phyloP scores from a whole-genome alignment of 1,284 basidiomycete species.

The Ceratobasidium sp. region DNA sequence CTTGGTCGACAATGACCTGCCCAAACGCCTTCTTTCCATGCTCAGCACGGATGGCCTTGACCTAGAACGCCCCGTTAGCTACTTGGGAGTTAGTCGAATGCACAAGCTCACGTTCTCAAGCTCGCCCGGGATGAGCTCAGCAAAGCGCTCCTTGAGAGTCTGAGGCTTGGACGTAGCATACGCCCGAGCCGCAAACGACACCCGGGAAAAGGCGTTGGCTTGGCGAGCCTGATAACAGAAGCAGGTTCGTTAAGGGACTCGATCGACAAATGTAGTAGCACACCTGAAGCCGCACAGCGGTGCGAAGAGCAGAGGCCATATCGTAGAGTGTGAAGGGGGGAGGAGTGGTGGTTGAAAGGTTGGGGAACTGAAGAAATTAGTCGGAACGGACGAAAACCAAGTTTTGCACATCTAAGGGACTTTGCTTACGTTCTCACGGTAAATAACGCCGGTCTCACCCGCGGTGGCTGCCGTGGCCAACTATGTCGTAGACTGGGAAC shows the following conservation, averaged over 20 bases:
- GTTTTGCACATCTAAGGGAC: constrained; percentile 47
- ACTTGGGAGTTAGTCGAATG: not conserved
- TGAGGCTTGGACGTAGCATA: constrained; percentile 71
- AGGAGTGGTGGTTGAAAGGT: constrained; percentile 31
- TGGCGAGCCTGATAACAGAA: constrained; percentile 27
- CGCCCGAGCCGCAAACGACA: constrained; percentile 52
- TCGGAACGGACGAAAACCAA: constrained; percentile 32
- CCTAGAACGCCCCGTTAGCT: constrained; percentile 58
- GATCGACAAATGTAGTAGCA: constrained; percentile 7
- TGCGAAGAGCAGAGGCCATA: constrained; percentile 48
- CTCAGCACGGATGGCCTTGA: constrained; percentile 82
- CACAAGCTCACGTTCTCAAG: constrained; percentile 74
- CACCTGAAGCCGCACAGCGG: constrained; percentile 49
- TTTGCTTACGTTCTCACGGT: constrained; percentile 56
- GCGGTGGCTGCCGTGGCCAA: constrained; percentile 9
- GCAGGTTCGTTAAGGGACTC: not conserved
- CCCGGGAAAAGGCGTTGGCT: constrained; percentile 41
- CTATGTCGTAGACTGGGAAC: constrained; percentile 1
- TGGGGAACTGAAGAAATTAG: constrained; percentile 25
- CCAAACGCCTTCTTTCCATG: constrained; percentile 93
- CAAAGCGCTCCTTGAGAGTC: constrained; percentile 88
- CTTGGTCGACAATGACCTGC: constrained; percentile 89
- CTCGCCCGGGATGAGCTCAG: constrained; percentile 90
- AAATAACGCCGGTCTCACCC: constrained; percentile 45
- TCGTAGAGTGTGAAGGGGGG: constrained; percentile 19